Base-by-base conservation (phyloP, 164 flowering plant species). In the Buxus sempervirens region DNA sequence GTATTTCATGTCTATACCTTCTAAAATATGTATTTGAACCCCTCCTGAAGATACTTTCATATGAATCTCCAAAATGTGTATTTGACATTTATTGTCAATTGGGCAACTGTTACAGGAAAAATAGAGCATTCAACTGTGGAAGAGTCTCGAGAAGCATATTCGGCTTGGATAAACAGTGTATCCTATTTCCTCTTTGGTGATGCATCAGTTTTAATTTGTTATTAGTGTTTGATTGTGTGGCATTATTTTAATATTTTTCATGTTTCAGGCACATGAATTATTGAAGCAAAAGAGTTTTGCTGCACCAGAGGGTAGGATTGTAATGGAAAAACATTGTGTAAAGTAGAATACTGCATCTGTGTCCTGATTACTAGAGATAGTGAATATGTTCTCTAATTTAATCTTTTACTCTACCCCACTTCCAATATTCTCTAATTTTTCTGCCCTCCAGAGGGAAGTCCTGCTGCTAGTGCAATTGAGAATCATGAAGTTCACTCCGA, bases 141-240 rank as follows among this genome's bases (percentile, higher is more conserved):
- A 56, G 98, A 94, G 73, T 90, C 96, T 62, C 91, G 91, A 62
- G 97, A 90, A 72, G 93, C 88, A 67, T 91, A 79, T 86, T 79
- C 88, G 24, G 51, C 60, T 65, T 91, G 93, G 97, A 81, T 89
- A 59, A 72, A 77, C 61, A 82, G 74, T 82, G 98, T 94, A 87
- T 45, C 14, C 41, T 69, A 56, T 71, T 70, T 26, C 18, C 38
- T 25, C 51, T 63, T 14, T 53, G 15, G 56, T 54, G 15, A 59
- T 36, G 59, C 14, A 22, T 25, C 25, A 36, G 5, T 2, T 20
- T 36, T 59, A 21, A 13, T 14, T 25, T 27, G 14, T 51, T 48
- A 48, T 25, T 20, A 62, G 9, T 13, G 38, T 26, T 73, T 59
- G 23, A 26, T 36, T 26, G 24, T 56, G 12, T 18, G 24, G 6